Evolutionary conservation across 2,329 filamentous ascomycete species (phyloP).

Genomic region (Diaporthe longicolla): DNA sequence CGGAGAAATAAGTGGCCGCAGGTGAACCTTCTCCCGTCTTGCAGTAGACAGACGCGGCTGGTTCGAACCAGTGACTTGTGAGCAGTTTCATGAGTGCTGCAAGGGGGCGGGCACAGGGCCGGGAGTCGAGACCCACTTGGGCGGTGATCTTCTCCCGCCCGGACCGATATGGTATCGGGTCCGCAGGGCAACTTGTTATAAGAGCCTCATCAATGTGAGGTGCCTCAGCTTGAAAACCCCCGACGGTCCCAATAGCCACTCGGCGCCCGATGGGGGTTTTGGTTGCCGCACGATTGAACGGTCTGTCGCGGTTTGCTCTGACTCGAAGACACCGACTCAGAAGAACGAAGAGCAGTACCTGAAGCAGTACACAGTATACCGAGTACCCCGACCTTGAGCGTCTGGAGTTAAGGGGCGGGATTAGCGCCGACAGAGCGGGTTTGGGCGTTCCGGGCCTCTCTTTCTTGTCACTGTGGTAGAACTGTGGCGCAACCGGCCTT

Average conservation of each 20-base stretch:
- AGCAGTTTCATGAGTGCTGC: conserved; percentile 33
- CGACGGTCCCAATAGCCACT: background rate
- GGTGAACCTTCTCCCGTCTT: background rate
- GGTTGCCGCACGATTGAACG: conserved; percentile 6
- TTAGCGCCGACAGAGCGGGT: conserved; percentile 15
- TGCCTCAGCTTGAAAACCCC: conserved; percentile 30
- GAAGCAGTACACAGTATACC: background rate
- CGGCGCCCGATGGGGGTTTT: background rate
- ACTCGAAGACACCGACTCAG: conserved; percentile 21
- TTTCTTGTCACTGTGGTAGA: background rate
- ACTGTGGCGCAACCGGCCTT: conserved; percentile 6
- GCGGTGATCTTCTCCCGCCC: conserved; percentile 29
- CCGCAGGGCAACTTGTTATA: conserved; percentile 19
- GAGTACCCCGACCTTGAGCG: conserved; percentile 2
- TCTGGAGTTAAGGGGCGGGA: conserved; percentile 34
- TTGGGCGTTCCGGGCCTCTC: conserved; percentile 21
- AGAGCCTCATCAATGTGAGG: conserved; percentile 34
- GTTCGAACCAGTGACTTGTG: background rate
- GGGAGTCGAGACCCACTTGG: conserved; percentile 28
- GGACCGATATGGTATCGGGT: conserved; percentile 26
- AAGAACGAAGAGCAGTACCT: background rate
- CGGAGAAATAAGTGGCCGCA: background rate
- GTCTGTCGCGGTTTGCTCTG: conserved; percentile 13
- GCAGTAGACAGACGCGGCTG: background rate
- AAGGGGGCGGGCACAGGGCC: conserved; percentile 17